Percentiles rank a stretch among this genome's conserved stretches.
phyloP scores from a whole-genome alignment of 192 early-diverging fungal genomes.

The Geranomyces variabilis region DNA sequence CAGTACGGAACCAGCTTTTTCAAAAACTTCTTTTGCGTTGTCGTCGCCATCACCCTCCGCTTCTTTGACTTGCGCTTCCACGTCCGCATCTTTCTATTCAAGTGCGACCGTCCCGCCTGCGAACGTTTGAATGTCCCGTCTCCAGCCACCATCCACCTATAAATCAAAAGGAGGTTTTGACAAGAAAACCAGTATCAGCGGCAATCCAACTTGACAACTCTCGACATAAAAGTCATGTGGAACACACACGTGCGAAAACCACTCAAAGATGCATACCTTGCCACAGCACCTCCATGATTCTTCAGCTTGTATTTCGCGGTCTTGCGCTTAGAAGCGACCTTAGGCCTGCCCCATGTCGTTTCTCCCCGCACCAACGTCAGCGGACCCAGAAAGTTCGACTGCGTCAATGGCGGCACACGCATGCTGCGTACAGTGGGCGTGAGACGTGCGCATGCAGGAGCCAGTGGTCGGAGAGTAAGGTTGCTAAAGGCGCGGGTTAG shows the following conservation, averaged over 20 bases:
- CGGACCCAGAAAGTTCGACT: neutral
- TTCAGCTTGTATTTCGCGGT: slow-evolving; percentile 57
- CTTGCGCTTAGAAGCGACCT: slow-evolving; percentile 52
- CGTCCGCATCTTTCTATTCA: slow-evolving; percentile 52
- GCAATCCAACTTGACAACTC: neutral
- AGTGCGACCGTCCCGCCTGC: slow-evolving; percentile 48
- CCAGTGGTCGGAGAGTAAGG: neutral
- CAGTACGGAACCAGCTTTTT: slow-evolving; percentile 52
- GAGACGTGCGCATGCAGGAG: neutral
- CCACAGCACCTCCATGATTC: slow-evolving; percentile 51
- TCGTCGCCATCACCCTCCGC: slow-evolving; percentile 38
- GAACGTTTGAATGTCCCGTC: slow-evolving; percentile 49
- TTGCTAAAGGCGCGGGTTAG: neutral
- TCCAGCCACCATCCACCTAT: slow-evolving; percentile 52
- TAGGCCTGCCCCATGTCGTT: slow-evolving; percentile 31
- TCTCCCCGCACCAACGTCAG: slow-evolving; percentile 9
- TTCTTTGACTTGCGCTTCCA: slow-evolving; percentile 50
- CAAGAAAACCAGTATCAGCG: neutral
- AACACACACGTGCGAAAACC: no score
- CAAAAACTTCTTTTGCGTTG: slow-evolving; percentile 43
- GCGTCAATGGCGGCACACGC: neutral
- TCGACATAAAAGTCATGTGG: neutral
- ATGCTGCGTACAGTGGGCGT: neutral
- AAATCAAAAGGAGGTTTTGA: neutral
- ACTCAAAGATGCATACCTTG: slow-evolving; percentile 51